Conservation (phyloP, 2,329 filamentous ascomycete genomes). For the Trichoderma endophyticum region DNA sequence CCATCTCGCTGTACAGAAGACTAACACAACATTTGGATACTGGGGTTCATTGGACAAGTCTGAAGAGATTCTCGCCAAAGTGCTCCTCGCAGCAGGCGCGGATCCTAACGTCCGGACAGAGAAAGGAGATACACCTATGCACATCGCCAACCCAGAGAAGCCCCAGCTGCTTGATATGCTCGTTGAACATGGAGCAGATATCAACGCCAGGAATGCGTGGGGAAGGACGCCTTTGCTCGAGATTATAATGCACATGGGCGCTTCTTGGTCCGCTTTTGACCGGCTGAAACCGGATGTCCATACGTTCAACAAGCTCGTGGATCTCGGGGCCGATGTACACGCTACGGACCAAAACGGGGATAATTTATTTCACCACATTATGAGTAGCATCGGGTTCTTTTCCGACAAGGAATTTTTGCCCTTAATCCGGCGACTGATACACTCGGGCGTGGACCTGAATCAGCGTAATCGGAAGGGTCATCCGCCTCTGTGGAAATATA, state of each 20-base stretch:
- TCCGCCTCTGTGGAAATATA: background rate
- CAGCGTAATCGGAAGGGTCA: background rate
- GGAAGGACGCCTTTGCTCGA: background rate
- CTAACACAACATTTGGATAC: background rate
- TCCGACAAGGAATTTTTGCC: background rate
- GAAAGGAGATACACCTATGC: background rate
- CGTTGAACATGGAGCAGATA: background rate
- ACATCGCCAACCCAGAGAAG: background rate
- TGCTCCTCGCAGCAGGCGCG: background rate
- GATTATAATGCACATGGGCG: background rate
- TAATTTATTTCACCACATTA: background rate
- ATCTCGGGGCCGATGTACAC: background rate
- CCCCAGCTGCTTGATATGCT: background rate
- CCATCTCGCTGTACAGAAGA: background rate
- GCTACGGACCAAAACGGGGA: background rate
- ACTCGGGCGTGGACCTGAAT: background rate
- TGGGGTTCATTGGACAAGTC: background rate
- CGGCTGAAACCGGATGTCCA: background rate
- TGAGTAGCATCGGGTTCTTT: background rate
- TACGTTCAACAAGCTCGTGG: background rate
- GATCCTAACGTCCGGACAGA: background rate
- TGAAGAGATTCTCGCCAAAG: background rate
- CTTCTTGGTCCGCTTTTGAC: background rate
- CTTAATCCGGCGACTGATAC: background rate
- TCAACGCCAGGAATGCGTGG: background rate